A percentile compares a stretch with the other conserved stretches of the same genome.
Evolutionary conservation across 768 basidiomycete species (phyloP).

Genomic region (Cystobasidium onofrii): DNA sequence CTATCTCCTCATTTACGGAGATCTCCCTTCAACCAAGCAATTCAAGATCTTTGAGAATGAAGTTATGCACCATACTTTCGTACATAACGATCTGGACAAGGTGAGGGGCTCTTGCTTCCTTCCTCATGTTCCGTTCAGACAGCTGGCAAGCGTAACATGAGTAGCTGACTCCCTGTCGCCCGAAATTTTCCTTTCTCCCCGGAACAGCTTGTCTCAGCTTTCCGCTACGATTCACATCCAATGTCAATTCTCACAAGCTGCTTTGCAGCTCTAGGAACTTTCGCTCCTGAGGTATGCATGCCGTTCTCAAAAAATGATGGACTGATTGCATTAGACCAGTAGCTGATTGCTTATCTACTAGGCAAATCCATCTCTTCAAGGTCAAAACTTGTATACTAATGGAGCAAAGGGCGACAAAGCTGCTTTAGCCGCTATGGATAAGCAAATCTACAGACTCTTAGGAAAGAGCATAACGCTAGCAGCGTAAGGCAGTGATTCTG

Average conservation of each 20-base stretch:
- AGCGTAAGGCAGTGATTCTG: too few species aligned
- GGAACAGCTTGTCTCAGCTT: slow-evolving; percentile 14
- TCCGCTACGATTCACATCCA: slow-evolving; percentile 71
- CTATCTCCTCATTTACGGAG: slow-evolving; percentile 78
- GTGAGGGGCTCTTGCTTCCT: background rate
- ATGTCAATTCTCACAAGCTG: slow-evolving; percentile 84
- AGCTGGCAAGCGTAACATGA: too few species aligned
- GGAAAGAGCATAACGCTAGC: slow-evolving; percentile 83
- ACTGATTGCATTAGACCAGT: background rate
- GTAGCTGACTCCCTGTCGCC: background rate
- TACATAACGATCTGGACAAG: slow-evolving; percentile 27
- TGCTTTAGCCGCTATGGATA: slow-evolving; percentile 67
- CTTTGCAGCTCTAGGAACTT: slow-evolving; percentile 67
- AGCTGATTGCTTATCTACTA: slow-evolving; percentile 21
- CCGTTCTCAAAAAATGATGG: background rate
- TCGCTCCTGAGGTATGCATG: slow-evolving; percentile 30
- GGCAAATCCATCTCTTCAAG: slow-evolving; percentile 75
- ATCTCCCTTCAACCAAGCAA: slow-evolving; percentile 60
- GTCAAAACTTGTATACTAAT: slow-evolving; percentile 47
- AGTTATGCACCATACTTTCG: slow-evolving; percentile 62
- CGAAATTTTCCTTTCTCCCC: background rate
- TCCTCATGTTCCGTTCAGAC: background rate
- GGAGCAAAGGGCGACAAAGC: slow-evolving; percentile 18
- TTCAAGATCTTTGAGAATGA: slow-evolving; percentile 62
- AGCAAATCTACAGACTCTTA: slow-evolving; percentile 43